Evolutionary conservation across 1,284 basidiomycete genomes (phyloP).

Genomic region (Naganishia cerealis): DNA sequence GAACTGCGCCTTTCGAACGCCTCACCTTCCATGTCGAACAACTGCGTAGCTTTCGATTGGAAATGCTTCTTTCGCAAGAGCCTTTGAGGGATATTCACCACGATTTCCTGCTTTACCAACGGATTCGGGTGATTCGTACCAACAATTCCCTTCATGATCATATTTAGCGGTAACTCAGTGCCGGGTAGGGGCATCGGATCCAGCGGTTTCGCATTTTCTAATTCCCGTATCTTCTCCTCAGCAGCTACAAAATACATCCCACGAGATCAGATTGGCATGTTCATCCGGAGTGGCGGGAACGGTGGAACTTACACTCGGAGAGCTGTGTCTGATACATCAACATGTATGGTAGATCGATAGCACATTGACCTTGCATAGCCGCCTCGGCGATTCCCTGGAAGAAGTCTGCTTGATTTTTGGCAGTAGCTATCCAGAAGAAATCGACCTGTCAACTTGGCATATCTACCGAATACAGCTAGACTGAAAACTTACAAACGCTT

Average conservation of each 20-base stretch:
- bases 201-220: conserved; percentile 24
- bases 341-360: conserved; percentile 25
- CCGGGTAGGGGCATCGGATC: conserved; percentile 27
- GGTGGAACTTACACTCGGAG: conserved; percentile 6
- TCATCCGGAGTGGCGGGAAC: not conserved
- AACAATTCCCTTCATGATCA: conserved; percentile 15
- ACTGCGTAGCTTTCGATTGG: conserved; percentile 11
- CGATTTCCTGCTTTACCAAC: conserved; percentile 17
- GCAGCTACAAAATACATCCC: not conserved
- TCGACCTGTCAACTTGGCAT: not conserved
- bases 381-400: conserved; percentile 17
- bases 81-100: conserved; percentile 10
- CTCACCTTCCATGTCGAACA: conserved; percentile 8
- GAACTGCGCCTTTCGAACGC: conserved; percentile 6
- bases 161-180: conserved; percentile 16
- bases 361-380: conserved; percentile 2
- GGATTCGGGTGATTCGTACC: conserved; percentile 11
- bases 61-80: conserved; percentile 6
- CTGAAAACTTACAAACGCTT: conserved; percentile 10
- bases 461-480: not conserved
- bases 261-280: not conserved
- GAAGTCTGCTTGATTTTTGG: conserved; percentile 27
- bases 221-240: conserved; percentile 19
- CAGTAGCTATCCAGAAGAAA: conserved; percentile 1
- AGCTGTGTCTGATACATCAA: conserved; percentile 23